These are phyloP conservation scores for Parafenestella ontariensis DNA, from an alignment of 2,329 filamentous ascomycete species.

Conservation along the genomic window DNA sequence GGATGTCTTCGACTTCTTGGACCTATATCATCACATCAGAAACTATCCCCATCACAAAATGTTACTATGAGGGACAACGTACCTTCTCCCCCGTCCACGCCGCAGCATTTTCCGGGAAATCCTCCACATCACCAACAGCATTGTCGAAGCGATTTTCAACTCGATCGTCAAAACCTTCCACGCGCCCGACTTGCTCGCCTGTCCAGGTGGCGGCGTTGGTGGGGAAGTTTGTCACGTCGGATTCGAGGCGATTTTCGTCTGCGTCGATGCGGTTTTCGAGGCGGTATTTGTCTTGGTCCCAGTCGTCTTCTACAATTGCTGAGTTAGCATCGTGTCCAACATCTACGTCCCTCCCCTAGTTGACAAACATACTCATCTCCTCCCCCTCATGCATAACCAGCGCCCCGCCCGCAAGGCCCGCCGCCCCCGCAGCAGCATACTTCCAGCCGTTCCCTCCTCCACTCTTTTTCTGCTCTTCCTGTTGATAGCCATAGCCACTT, in stretches of 20 bases:
- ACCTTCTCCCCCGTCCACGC: slow-evolving; percentile 29
- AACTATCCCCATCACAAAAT: not conserved
- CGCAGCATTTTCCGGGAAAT: slow-evolving; percentile 33
- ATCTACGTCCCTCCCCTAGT: not conserved
- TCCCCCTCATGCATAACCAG: slow-evolving; percentile 36
- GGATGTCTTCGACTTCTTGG: slow-evolving; percentile 32
- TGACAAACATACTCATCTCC: slow-evolving; percentile 26
- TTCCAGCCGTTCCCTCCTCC: slow-evolving; percentile 34
- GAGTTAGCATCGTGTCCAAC: slow-evolving; percentile 3
- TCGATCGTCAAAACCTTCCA: slow-evolving; percentile 29
- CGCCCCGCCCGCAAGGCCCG: slow-evolving; percentile 32
- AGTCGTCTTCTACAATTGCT: slow-evolving; percentile 19
- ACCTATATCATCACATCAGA: slow-evolving; percentile 5
- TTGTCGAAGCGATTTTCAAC: slow-evolving; percentile 29
- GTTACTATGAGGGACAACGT: no score
- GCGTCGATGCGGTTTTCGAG: slow-evolving; percentile 19
- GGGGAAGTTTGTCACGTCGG: slow-evolving; percentile 26
- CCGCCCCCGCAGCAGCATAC: slow-evolving; percentile 33
- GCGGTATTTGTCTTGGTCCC: slow-evolving; percentile 24
- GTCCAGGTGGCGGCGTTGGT: slow-evolving; percentile 34
- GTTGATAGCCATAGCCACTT: slow-evolving; percentile 10
- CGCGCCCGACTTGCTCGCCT: slow-evolving; percentile 31
- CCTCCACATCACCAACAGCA: slow-evolving; percentile 28
- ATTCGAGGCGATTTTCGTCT: slow-evolving; percentile 23
- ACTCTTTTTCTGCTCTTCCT: slow-evolving; percentile 24